A percentile compares a stretch with the other conserved stretches of the same genome.
phyloP scores from a whole-genome alignment of 495 filamentous ascomycete species.

The Aspergillus avenaceus region DNA sequence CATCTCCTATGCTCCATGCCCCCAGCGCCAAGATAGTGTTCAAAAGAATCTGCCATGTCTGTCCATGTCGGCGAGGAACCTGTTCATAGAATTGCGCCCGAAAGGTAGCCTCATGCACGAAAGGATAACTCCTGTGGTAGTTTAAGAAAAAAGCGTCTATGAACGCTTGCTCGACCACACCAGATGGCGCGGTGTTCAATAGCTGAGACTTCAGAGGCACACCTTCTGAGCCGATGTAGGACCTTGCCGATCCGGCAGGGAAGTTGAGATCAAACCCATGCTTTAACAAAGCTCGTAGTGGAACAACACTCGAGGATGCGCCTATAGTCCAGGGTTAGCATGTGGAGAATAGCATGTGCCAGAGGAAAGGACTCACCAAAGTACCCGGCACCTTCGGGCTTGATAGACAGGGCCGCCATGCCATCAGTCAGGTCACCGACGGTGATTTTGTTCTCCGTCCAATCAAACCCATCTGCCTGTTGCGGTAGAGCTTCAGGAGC shows the following conservation, averaged over 20 bases:
- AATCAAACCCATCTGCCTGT: constrained; percentile 51
- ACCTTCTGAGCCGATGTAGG: constrained; percentile 16
- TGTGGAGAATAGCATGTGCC: not conserved
- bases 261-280: constrained; percentile 46
- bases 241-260: constrained; percentile 28
- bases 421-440: constrained; percentile 46
- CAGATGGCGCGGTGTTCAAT: constrained; percentile 39
- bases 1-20: constrained; percentile 48
- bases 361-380: constrained; percentile 30
- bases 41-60: constrained; percentile 49
- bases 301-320: constrained; percentile 44
- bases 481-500: constrained; percentile 44
- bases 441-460: constrained; percentile 44
- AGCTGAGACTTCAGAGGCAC: constrained; percentile 39
- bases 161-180: constrained; percentile 41
- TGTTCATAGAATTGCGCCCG: constrained; percentile 51
- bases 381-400: constrained; percentile 47
- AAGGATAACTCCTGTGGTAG: constrained; percentile 52
- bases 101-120: constrained; percentile 53
- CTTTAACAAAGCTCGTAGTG: constrained; percentile 39
- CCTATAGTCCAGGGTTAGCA: constrained; percentile 21
- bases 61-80: constrained; percentile 43
- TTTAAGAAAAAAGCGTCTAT: constrained; percentile 51
- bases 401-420: constrained; percentile 50
- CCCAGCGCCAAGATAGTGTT: constrained; percentile 50